A percentile compares a stretch with the other conserved stretches of the same genome.
phyloP scores from a whole-genome alignment of 306 rosid species.

The Lathyrus aphaca region DNA sequence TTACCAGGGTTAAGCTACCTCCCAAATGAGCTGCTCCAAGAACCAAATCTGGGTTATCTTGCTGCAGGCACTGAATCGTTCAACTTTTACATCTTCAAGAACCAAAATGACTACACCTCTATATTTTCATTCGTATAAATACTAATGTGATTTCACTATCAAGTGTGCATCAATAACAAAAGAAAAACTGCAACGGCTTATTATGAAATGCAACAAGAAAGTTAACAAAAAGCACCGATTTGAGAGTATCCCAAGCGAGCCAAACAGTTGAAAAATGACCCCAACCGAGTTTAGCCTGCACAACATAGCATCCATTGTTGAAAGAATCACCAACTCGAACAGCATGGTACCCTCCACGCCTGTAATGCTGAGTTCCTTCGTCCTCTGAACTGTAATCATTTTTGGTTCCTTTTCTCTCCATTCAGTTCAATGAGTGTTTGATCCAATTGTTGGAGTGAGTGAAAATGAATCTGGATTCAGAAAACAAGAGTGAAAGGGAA shows the following conservation, averaged over 20 bases:
- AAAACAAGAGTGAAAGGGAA: not conserved
- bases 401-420: conserved; percentile 4
- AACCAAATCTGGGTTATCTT: no score
- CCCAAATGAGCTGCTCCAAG: no score
- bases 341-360: conserved; percentile 28
- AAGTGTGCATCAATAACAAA: not conserved
- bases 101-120: not conserved
- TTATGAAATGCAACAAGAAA: not conserved
- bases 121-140: not conserved
- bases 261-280: conserved; percentile 28
- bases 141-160: not conserved
- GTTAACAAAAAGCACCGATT: conserved; percentile 6
- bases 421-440: not conserved
- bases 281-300: conserved; percentile 20
- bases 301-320: conserved; percentile 12
- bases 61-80: not conserved
- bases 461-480: not conserved
- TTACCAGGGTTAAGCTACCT: no score
- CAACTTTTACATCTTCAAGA: not conserved
- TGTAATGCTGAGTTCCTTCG: conserved; percentile 10
- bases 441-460: not conserved
- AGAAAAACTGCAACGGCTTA: not conserved
- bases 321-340: conserved; percentile 10
- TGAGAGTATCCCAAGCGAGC: conserved; percentile 29
- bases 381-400: conserved; percentile 25